These are phyloP conservation scores for Thalassiosira gravida DNA, from an alignment of 352 stramenopile species.

Conservation along the genomic window DNA sequence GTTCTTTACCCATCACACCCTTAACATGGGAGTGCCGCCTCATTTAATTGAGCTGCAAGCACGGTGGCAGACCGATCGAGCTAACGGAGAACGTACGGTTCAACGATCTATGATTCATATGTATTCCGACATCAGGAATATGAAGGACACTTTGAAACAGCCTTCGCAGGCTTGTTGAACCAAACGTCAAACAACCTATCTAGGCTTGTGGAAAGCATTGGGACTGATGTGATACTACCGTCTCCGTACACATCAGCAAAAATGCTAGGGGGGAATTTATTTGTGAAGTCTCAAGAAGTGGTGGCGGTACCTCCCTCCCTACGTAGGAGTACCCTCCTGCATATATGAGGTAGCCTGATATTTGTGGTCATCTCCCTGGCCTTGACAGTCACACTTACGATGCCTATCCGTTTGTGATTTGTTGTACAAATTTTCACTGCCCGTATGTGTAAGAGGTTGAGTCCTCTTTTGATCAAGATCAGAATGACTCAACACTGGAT, in stretches of 20 bases:
- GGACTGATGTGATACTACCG: background rate
- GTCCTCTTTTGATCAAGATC: too few species aligned
- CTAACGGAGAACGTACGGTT: background rate
- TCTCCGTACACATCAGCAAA: background rate
- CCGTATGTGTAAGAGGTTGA: too few species aligned
- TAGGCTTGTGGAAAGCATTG: background rate
- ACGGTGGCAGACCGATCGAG: constrained; percentile 25
- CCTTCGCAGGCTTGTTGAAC: constrained; percentile 1
- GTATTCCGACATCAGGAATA: constrained; percentile 9
- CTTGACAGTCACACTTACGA: too few species aligned
- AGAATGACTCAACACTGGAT: too few species aligned
- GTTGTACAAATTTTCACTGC: too few species aligned
- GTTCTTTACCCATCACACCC: constrained; percentile 27
- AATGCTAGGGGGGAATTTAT: background rate
- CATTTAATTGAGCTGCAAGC: constrained; percentile 31
- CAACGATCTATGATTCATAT: background rate
- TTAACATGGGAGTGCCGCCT: constrained; percentile 13
- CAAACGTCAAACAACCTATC: background rate
- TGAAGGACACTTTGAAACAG: constrained; percentile 1
- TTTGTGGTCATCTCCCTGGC: too few species aligned
- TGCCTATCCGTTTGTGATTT: too few species aligned
- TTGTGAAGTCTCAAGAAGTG: constrained; percentile 13
- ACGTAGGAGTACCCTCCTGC: constrained; percentile 3
- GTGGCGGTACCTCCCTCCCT: constrained; percentile 4
- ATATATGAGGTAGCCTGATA: constrained; percentile 8